phyloP scores from a whole-genome alignment of 148 eudicot genomes.

The Cornus controversa region DNA sequence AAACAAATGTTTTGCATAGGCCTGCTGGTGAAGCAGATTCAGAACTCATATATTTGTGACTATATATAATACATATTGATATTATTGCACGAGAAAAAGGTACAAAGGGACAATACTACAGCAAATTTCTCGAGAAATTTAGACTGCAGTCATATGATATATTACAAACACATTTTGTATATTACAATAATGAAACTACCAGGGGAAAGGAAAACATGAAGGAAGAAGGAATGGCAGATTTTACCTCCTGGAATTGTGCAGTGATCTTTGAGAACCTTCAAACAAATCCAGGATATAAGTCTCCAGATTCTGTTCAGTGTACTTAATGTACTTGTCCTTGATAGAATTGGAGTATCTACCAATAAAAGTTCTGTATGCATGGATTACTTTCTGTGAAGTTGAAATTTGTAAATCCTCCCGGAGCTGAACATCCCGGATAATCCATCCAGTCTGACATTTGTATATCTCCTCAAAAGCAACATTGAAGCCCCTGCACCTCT shows the following conservation, averaged over 20 bases:
- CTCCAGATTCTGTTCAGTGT: slow-evolving; percentile 62
- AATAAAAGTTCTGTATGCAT: slow-evolving; percentile 59
- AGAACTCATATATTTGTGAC: background rate
- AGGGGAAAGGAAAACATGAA: background rate
- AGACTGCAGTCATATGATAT: background rate
- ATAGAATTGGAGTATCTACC: slow-evolving; percentile 27
- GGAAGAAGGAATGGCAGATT: background rate
- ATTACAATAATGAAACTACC: background rate
- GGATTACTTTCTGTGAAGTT: slow-evolving; percentile 50
- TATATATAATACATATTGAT: background rate
- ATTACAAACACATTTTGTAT: background rate
- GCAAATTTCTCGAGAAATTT: background rate
- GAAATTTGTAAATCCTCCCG: slow-evolving; percentile 60
- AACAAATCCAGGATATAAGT: slow-evolving; percentile 54
- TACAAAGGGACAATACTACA: background rate
- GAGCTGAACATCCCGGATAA: slow-evolving; percentile 52
- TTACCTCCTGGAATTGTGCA: slow-evolving; percentile 17
- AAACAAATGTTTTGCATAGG: too few species aligned
- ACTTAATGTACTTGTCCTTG: slow-evolving; percentile 61
- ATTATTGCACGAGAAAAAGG: background rate
- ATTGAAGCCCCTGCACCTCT: slow-evolving; percentile 50
- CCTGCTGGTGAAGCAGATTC: too few species aligned
- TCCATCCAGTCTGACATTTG: slow-evolving; percentile 60
- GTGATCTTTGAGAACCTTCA: slow-evolving; percentile 56
- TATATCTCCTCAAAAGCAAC: slow-evolving; percentile 66